Evolutionary conservation across 139 green algal species (phyloP), one percentile per base, ranked within the genome.

Genomic region (Monoraphidium neglectum): DNA sequence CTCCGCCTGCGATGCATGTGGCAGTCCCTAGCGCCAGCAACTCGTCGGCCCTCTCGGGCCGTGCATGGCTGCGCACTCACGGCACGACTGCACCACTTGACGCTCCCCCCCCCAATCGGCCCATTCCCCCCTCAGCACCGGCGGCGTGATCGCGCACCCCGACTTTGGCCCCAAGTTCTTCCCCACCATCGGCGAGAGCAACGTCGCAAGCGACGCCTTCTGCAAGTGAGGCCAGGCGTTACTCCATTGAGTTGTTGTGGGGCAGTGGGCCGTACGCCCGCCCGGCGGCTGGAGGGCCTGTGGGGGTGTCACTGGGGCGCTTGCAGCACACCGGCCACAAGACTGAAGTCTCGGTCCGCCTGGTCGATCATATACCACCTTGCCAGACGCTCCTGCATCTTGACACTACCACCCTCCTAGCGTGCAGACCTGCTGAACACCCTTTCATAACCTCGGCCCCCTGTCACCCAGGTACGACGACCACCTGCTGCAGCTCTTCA

Each of bases 401-500:
- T 6, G 0, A 24, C 46, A 23, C 62, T 69, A 16, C 28, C 46
- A 23, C 62, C 46, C 35, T 54, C 47, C 4, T 23, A 35, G 5
- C 4, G 6, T 60, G 16, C 24, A 38, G n/a, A n/a, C n/a, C n/a
- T n/a, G n/a, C n/a, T n/a, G n/a, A n/a, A n/a, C n/a, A n/a, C n/a
- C n/a, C n/a, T n/a, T n/a, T n/a, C n/a, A n/a, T n/a, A n/a, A n/a
- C n/a, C n/a, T 88, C 4, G 91, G 91, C 5, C 82, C 91, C 33
- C 65, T 93, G n/a, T 57, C 85, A 18, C 76, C 93, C n/a, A 56
- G 68, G 70, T 79, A 51, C 49, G 40, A 79, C 46, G 73, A 79
- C 47, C 73, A 79, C 12, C 40, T 79, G 33, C 84, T 95, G 49
- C 84, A 92, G 76, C 82, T 90, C 37, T 95, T 95, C 76, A 95